Conservation (phyloP, 2,329 filamentous ascomycete genomes). For the Pyrenochaeta sp. region DNA sequence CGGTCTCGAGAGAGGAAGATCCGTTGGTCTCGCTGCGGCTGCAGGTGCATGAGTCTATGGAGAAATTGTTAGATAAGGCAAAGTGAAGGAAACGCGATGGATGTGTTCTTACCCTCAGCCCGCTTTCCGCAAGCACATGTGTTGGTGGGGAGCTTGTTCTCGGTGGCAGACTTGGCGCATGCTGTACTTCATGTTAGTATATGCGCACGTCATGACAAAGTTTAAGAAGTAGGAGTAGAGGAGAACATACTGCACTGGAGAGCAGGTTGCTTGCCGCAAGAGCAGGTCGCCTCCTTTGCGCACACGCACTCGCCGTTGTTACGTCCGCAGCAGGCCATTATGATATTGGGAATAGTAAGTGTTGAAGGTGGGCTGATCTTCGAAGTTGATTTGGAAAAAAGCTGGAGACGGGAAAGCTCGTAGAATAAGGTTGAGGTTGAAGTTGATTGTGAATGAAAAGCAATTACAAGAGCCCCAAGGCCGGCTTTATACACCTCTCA, state of each 20-base stretch:
- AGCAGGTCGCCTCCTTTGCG: slow-evolving; percentile 73
- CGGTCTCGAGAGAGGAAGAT: slow-evolving; percentile 74
- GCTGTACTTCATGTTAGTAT: slow-evolving; percentile 38
- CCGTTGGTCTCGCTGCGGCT: slow-evolving; percentile 73
- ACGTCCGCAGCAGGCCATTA: slow-evolving; percentile 67
- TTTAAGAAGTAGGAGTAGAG: slow-evolving; percentile 5
- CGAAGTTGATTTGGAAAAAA: slow-evolving; percentile 6
- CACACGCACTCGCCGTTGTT: slow-evolving; percentile 65
- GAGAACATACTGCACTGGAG: slow-evolving; percentile 72
- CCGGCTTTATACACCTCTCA: slow-evolving; percentile 31
- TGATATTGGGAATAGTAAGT: slow-evolving; percentile 29
- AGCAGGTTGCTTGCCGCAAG: slow-evolving; percentile 87
- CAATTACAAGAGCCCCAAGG: slow-evolving; percentile 4
- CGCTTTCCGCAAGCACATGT: slow-evolving; percentile 82
- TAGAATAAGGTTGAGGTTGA: not conserved
- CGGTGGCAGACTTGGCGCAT: slow-evolving; percentile 76
- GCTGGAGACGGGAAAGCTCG: not conserved
- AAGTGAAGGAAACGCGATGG: not conserved
- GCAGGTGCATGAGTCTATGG: slow-evolving; percentile 72
- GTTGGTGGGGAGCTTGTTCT: slow-evolving; percentile 75
- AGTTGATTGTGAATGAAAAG: slow-evolving; percentile 4
- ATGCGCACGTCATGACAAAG: slow-evolving; percentile 10
- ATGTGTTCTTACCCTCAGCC: slow-evolving; percentile 65
- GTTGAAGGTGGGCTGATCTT: slow-evolving; percentile 10
- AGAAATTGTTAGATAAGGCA: slow-evolving; percentile 4